Evolutionary conservation across 2,329 filamentous ascomycete species (phyloP), one percentile per base, ranked within the genome.

Genomic region (Parastagonospora nodorum): DNA sequence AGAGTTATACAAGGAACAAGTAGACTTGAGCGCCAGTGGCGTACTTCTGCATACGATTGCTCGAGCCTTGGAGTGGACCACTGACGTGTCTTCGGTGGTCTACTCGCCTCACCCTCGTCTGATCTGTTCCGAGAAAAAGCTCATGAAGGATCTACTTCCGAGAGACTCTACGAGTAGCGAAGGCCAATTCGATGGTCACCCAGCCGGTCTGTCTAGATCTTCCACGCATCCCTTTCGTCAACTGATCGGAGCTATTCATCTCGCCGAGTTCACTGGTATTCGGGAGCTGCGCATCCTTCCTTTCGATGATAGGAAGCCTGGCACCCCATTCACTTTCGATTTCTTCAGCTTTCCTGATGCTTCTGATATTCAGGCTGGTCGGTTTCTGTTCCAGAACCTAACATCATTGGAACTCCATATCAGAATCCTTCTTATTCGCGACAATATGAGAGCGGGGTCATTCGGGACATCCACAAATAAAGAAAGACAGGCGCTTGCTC

Each of bases 31-130:
- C 19, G 44, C 37, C 1, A 51, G 55, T 6, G 60, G 57, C 2
- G 49, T 68, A 24, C 57, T 71, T 15, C 42, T 69, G 10, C 60
- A 66, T 2, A 61, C 59, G 8, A 31, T 71, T 28, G 58, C 56
- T 15, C 48, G 55, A 12, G 63, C 59, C 5, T 45, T 71, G 7
- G 57, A 63, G 10, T 57, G 55, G 45, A 56, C 68, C 53, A 60
- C 60, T 12, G 66, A 64, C 7, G 51, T 72, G 2, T 49, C 51
- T 2, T 57, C 61, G 3, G 54, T 71, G 12, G 53, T 64, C 1
- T 71, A 67, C 46, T 69, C 62, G 11, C 61, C 63, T 5, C 48
- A 50, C n/a, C 58, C 60, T 27, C 65, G 48, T 11, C 42, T 45
- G 11, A 46, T 71, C 14, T 63, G 65, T 2, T 31, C 50, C 11